phyloP scores from a whole-genome alignment of 2,329 filamentous ascomycete species.

The Botrytis deweyae region DNA sequence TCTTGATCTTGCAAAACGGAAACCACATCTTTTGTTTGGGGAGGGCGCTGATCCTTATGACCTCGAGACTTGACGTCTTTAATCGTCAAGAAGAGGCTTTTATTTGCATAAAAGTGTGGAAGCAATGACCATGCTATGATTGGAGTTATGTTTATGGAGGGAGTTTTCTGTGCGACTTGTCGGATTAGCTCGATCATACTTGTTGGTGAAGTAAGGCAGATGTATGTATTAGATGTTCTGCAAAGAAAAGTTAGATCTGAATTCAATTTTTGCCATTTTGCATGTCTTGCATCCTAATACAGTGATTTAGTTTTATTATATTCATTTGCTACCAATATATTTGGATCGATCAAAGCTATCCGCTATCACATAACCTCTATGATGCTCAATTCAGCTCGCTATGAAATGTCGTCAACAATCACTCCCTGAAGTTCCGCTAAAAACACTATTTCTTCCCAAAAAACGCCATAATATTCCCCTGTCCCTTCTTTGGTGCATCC shows the following conservation, averaged over 20 bases:
- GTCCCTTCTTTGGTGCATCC: constrained; percentile 53
- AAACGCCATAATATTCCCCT: constrained; percentile 90
- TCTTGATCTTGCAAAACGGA: constrained; percentile 81
- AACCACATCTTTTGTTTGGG: constrained; percentile 83
- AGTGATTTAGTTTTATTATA: background rate
- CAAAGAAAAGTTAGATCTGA: background rate
- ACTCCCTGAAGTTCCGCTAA: background rate
- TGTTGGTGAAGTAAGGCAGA: background rate
- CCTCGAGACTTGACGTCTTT: constrained; percentile 32
- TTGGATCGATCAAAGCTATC: background rate
- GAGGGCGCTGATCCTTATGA: constrained; percentile 58
- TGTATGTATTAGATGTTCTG: background rate
- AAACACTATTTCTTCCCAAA: constrained; percentile 68
- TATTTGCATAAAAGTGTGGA: no score
- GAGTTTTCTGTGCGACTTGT: background rate
- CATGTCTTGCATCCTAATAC: background rate
- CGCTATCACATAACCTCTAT: background rate
- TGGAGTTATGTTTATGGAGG: background rate
- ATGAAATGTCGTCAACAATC: background rate
- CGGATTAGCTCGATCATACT: background rate
- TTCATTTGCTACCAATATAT: background rate
- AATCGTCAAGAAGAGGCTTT: background rate
- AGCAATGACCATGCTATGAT: background rate
- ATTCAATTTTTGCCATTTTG: background rate
- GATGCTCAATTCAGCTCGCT: background rate